Base-by-base conservation (phyloP, 2,329 filamentous ascomycete genomes). In the Sporothrix curviconia region DNA sequence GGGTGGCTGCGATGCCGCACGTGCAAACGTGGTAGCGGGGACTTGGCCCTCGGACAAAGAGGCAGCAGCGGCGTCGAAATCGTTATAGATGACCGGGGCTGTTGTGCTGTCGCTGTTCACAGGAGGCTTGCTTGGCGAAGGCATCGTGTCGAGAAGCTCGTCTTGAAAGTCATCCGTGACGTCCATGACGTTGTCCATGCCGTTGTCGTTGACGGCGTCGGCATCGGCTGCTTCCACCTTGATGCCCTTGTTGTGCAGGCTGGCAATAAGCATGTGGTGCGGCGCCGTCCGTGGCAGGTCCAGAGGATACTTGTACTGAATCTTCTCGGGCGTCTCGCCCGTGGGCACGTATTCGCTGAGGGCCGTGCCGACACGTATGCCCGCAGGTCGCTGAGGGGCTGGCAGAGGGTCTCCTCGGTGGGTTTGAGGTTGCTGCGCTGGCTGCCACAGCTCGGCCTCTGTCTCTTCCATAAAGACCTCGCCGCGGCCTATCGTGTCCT, bases 301-400 rank as follows among this genome's bases (percentile, higher is more conserved):
- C 1, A 82, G 87, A 0, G 90, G 89, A 66, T 90, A 96, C n/a
- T 83, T 78, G 71, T 97, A 99, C 54, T 84, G 78, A 30, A 79
- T 76, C 72, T 92, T 94, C 67, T 88, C 83, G 0, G 94, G 94
- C 1, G 94, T 97, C 47, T 87, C 79, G 53, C 94, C 92, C 0
- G 94, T 97, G 0, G 89, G 82, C 37, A 83, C 77, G 70, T 97
- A 97, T 68, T 96, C 91, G 55, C 84, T 79, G 54, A 97, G 77
- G 4, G 77, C 71, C 1, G 85, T 84, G 47, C 72, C 15, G 79
- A 74, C 47, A 96, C 82, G n/a, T 83, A 80, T 17, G 84, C 78
- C 7, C 90, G 84, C 25, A 99, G 82, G 47, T 84, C 79, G 25
- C 78, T 73, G 6, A 97, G 81, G 7, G 90, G 87, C 63, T 84